Evolutionary conservation across 345 rosid species (phyloP).

Genomic region (Reutealis trisperma): DNA sequence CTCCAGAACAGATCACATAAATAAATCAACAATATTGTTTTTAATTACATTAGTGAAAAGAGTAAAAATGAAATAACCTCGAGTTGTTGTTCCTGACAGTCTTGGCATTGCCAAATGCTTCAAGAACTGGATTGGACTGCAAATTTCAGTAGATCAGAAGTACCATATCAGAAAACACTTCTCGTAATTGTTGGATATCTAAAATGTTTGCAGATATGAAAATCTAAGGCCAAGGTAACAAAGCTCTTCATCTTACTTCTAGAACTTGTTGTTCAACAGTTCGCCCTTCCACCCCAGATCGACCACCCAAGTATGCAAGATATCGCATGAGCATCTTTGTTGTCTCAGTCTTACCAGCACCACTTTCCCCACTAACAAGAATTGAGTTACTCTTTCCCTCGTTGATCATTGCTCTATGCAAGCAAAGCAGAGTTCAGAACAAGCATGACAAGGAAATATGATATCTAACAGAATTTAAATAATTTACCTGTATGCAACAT

Average conservation of each 20-base stretch:
- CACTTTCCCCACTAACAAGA: conserved; percentile 99
- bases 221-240: not conserved
- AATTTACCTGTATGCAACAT: conserved; percentile 91
- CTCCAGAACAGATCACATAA: not conserved
- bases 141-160: conserved; percentile 30
- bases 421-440: conserved; percentile 35
- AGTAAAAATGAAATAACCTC: conserved; percentile 45
- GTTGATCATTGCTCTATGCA: conserved; percentile 87
- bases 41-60: not conserved
- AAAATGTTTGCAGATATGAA: conserved; percentile 9
- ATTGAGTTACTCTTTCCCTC: conserved; percentile 99
- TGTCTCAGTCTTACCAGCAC: conserved; percentile 99
- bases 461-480: conserved; percentile 18
- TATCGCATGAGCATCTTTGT: conserved; percentile 99
- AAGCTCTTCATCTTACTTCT: conserved; percentile 62
- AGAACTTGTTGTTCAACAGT: conserved; percentile 99
- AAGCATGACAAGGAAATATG: conserved; percentile 12
- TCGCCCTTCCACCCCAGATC: conserved; percentile 98
- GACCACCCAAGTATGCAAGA: conserved; percentile 98
- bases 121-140: conserved; percentile 99
- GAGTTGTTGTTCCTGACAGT: conserved; percentile 99
- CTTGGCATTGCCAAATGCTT: conserved; percentile 99
- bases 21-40: not conserved
- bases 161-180: conserved; percentile 28
- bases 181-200: conserved; percentile 3